Percentiles rank a stretch among this genome's conserved stretches.
Conservation (phyloP, 163 green algal genomes). For the Picocystis sp. region DNA sequence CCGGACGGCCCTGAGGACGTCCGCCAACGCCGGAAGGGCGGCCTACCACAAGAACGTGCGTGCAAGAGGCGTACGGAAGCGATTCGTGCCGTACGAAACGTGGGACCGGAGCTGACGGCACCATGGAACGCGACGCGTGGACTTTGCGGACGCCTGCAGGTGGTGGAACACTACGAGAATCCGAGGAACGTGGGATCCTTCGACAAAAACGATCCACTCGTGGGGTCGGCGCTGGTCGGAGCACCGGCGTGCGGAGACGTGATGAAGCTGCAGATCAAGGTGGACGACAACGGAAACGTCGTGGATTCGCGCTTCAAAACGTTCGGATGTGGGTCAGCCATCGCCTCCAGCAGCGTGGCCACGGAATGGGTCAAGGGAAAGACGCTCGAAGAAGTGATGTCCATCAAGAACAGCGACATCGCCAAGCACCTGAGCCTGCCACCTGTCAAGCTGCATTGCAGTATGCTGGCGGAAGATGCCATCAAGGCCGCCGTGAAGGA, state of each 20-base stretch:
- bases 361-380: constrained; percentile 95
- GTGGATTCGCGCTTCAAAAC: constrained; percentile 98
- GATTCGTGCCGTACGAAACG: too few species aligned
- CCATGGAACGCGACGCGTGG: too few species aligned
- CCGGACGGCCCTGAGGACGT: too few species aligned
- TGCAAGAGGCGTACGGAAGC: too few species aligned
- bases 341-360: constrained; percentile 83
- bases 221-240: constrained; percentile 91
- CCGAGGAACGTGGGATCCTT: constrained; percentile 93
- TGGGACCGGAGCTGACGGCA: too few species aligned
- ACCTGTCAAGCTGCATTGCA: constrained; percentile 98
- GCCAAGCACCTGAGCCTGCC: constrained; percentile 95
- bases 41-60: too few species aligned
- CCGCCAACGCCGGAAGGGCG: too few species aligned
- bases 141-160: constrained; percentile 19
- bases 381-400: constrained; percentile 66
- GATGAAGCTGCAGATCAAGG: constrained; percentile 98
- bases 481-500: constrained; percentile 36
- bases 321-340: constrained; percentile 96
- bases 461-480: constrained; percentile 33
- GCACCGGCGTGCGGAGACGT: constrained; percentile 96
- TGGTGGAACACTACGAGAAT: constrained; percentile 96
- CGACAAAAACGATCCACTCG: constrained; percentile 78
- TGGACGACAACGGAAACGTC: constrained; percentile 88
- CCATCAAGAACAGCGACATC: constrained; percentile 98